Conservation (phyloP, 2,329 filamentous ascomycete species). For the Calonectria montana region DNA sequence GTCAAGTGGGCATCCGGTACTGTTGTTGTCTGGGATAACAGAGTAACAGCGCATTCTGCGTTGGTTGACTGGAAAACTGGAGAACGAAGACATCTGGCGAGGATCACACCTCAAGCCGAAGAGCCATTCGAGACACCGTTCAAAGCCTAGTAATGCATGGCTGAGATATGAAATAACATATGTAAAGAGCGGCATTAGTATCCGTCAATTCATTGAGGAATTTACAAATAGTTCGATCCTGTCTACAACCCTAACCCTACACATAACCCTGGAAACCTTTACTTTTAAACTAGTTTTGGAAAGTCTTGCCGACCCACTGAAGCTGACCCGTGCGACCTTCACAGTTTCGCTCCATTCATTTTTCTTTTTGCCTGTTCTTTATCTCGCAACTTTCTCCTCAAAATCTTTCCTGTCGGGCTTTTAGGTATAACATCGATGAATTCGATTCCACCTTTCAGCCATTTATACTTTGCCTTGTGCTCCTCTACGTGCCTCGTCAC, state of each 20-base stretch:
- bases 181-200: not conserved
- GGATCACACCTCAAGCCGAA: not conserved
- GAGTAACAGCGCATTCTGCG: constrained; percentile 22
- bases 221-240: not conserved
- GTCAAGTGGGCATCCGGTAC: constrained; percentile 71
- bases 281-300: too few relatives aligned
- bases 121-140: not conserved
- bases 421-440: not conserved
- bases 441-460: not conserved
- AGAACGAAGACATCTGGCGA: not conserved
- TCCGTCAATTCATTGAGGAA: too few relatives aligned
- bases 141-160: not conserved
- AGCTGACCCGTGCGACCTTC: not conserved
- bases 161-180: too few relatives aligned
- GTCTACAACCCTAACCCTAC: not conserved
- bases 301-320: too few relatives aligned
- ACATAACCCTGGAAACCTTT: not conserved
- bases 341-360: not conserved
- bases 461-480: not conserved
- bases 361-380: not conserved
- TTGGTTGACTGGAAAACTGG: constrained; percentile 4
- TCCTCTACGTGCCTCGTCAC: not conserved
- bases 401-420: not conserved
- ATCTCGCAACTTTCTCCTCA: not conserved
- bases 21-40: constrained; percentile 65